These are phyloP conservation scores for Neofusicoccum ribis DNA, from an alignment of 2,329 filamentous ascomycete genomes.

Conservation along the genomic window DNA sequence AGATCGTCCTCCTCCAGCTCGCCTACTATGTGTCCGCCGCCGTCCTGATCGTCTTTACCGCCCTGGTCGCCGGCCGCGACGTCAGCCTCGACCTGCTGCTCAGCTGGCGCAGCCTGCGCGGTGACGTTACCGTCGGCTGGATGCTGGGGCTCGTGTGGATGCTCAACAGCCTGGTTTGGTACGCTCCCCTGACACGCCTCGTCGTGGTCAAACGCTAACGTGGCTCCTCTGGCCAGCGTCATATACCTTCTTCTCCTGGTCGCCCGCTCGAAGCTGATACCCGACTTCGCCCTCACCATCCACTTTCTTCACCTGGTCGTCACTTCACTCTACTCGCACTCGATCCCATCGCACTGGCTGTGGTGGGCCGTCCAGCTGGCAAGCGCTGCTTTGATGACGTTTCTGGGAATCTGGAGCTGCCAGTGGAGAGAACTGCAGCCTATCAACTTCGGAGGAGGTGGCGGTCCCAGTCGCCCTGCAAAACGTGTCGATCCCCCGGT, in stretches of 20 bases:
- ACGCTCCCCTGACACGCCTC: conserved; percentile 32
- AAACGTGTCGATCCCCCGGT: conserved; percentile 25
- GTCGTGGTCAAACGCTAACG: background rate
- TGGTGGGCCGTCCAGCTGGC: conserved; percentile 78
- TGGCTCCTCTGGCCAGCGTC: conserved; percentile 55
- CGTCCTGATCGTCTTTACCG: conserved; percentile 66
- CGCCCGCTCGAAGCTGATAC: conserved; percentile 87
- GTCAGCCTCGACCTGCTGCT: conserved; percentile 62
- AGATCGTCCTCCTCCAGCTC: conserved; percentile 65
- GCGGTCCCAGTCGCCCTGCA: conserved; percentile 24
- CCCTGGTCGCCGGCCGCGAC: conserved; percentile 62
- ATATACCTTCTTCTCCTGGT: conserved; percentile 82
- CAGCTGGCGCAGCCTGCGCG: conserved; percentile 63
- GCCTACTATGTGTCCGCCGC: conserved; percentile 65
- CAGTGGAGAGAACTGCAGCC: conserved; percentile 86
- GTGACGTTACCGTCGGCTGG: conserved; percentile 70
- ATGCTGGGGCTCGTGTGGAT: conserved; percentile 68
- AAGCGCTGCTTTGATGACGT: conserved; percentile 64
- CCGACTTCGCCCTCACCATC: conserved; percentile 89
- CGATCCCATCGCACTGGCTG: conserved; percentile 72
- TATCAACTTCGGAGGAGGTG: conserved; percentile 75
- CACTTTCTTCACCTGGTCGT: conserved; percentile 79
- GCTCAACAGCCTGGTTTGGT: conserved; percentile 65
- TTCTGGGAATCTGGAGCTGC: conserved; percentile 84
- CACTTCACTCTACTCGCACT: conserved; percentile 75